phyloP scores from a whole-genome alignment of 1,284 basidiomycete species.

The Microbotryum intermedium region DNA sequence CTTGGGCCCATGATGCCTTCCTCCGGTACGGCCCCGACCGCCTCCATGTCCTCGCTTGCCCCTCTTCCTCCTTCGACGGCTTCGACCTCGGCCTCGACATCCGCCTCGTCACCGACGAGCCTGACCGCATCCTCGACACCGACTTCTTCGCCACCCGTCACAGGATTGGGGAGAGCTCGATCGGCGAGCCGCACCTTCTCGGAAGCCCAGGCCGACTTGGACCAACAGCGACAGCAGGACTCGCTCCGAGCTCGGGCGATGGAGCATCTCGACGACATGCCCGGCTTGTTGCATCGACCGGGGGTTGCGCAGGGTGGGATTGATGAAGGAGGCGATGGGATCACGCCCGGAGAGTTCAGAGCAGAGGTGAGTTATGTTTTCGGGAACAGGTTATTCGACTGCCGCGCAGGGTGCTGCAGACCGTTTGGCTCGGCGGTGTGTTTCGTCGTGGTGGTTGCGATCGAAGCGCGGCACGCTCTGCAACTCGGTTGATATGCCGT shows the following conservation, averaged over 20 bases:
- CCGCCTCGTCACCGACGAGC: neutral
- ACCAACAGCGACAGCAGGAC: neutral
- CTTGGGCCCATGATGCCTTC: neutral
- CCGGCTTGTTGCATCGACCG: neutral
- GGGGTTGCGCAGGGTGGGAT: neutral
- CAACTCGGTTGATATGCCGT: too few species aligned
- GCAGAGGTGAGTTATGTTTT: slow-evolving; percentile 14
- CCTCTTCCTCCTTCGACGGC: neutral
- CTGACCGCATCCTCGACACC: too few species aligned
- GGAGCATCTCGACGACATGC: neutral
- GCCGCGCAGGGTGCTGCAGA: too few species aligned
- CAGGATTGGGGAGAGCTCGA: too few species aligned
- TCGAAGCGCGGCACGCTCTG: too few species aligned
- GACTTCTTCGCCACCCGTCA: too few species aligned
- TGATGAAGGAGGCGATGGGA: neutral
- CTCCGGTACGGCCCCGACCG: neutral
- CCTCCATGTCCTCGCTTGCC: neutral
- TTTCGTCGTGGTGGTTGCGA: too few species aligned
- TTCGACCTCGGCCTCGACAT: neutral
- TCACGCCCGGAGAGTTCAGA: slow-evolving; percentile 14
- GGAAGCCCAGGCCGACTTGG: slow-evolving; percentile 15
- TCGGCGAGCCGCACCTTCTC: neutral
- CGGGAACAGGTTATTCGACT: too few species aligned
- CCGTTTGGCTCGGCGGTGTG: too few species aligned
- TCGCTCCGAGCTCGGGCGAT: neutral